Evolutionary conservation across 768 basidiomycete genomes (phyloP).

Genomic region (Russula foetens): DNA sequence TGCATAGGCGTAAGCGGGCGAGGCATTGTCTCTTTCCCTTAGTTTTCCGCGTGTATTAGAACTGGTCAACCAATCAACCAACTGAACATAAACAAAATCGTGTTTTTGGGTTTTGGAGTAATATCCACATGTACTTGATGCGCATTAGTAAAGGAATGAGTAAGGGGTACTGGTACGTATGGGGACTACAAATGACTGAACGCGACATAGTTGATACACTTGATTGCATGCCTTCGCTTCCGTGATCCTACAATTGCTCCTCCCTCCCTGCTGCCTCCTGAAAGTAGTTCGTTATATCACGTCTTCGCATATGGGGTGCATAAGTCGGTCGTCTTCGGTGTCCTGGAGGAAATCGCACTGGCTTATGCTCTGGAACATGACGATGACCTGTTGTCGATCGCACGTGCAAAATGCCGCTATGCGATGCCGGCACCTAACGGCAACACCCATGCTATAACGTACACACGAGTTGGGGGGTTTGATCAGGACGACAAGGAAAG

Average conservation of each 20-base stretch:
- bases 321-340: neutral
- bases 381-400: too few relatives aligned
- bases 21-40: too few relatives aligned
- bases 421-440: conserved; percentile 13
- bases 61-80: neutral
- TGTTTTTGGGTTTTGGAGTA: neutral
- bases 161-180: too few relatives aligned
- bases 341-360: neutral
- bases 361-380: neutral
- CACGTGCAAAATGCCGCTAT: neutral
- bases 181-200: neutral
- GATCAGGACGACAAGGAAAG: neutral
- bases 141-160: neutral
- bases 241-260: neutral
- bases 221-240: neutral
- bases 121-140: neutral
- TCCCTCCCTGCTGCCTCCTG: neutral
- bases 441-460: neutral
- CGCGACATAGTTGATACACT: neutral
- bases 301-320: neutral
- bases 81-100: neutral
- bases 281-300: neutral
- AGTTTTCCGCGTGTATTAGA: conserved; percentile 5
- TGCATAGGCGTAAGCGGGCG: conserved; percentile 37
- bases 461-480: neutral